Conservation (phyloP, 2,329 filamentous ascomycete species). For the Aureobasidium sp. region DNA sequence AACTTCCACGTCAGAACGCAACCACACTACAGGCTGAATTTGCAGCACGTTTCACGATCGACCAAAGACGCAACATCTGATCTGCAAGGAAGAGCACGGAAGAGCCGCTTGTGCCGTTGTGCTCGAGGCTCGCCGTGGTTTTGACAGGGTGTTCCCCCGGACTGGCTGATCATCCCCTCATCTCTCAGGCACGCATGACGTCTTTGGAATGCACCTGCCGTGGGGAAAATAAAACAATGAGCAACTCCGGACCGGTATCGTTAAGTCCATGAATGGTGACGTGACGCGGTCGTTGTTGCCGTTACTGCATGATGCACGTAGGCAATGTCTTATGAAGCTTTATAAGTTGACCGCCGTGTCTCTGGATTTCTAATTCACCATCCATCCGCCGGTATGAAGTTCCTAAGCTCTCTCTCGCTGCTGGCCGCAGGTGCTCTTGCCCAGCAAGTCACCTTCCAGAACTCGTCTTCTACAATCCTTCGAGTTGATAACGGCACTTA, state of each 20-base stretch:
- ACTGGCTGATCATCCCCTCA: background rate
- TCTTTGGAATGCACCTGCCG: background rate
- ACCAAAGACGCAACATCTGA: background rate
- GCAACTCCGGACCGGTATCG: background rate
- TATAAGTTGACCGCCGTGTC: background rate
- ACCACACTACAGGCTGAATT: background rate
- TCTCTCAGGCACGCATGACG: background rate
- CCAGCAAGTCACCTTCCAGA: slow-evolving; percentile 22
- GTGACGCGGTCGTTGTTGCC: background rate
- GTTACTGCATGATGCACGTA: background rate
- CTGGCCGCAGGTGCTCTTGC: slow-evolving; percentile 14
- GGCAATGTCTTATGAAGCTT: background rate
- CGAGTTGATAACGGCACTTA: slow-evolving; percentile 43
- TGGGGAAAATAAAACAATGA: background rate
- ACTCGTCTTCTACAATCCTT: slow-evolving; percentile 29
- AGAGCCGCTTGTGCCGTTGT: background rate
- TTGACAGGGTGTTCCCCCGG: slow-evolving; percentile 8
- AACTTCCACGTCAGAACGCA: background rate
- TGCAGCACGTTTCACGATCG: slow-evolving; percentile 2
- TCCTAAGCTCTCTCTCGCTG: background rate
- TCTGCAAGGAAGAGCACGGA: slow-evolving; percentile 4
- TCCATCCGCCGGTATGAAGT: slow-evolving; percentile 11
- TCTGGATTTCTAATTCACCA: background rate
- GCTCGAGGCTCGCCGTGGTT: background rate
- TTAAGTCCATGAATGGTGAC: background rate